Evolutionary conservation across 345 rosid genomes (phyloP), one percentile per base, ranked within the genome.

Genomic region (Lagerstroemia speciosa): DNA sequence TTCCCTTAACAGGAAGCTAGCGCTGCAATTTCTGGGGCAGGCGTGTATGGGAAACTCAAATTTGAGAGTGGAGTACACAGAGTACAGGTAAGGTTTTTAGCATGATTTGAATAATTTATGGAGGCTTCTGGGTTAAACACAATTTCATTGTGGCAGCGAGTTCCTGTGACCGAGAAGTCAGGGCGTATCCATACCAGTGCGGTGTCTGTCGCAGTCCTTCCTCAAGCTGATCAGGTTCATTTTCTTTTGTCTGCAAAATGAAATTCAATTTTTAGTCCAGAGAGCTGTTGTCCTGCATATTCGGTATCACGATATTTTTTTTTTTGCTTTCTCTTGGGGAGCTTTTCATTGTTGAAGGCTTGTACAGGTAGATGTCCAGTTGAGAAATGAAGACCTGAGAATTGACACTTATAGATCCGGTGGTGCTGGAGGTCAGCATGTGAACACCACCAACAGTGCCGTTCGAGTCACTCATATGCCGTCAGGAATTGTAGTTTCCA

Each of bases 31-130:
- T 84, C 90, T 2, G 98, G 99, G 45, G 80, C 73, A 65, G 86
- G 80, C 77, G 88, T 94, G 20, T 94, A 80, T 73, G 98, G 97
- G 65, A 91, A 91, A 74, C 93, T 94, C 67, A 94, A 94, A 86
- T 94, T 91, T 70, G 99, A 94, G 84, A 91, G 98, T 85, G 99
- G 98, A 62, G 86, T 94, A 69, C 99, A 94, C 76, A 84, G 99
- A 75, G 98, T 89, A 77, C 99, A 94, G 98, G 99, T 91, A 64
- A 74, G 24, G 11, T 64, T 48, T 33, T 58, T 43, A 6, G 20
- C 27, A 17, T 61, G 0, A 0, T 32, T 46, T n/a, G 27, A 14
- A 12, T 27, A 15, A 22, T 55, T 63, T 17, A 48, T 32, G 50
- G 1, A 46, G 53, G 11, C 48, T 26, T 10, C 33, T 69, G 66